Base-by-base conservation (phyloP, 805 yeast species). In the Komagataella phaffii region DNA sequence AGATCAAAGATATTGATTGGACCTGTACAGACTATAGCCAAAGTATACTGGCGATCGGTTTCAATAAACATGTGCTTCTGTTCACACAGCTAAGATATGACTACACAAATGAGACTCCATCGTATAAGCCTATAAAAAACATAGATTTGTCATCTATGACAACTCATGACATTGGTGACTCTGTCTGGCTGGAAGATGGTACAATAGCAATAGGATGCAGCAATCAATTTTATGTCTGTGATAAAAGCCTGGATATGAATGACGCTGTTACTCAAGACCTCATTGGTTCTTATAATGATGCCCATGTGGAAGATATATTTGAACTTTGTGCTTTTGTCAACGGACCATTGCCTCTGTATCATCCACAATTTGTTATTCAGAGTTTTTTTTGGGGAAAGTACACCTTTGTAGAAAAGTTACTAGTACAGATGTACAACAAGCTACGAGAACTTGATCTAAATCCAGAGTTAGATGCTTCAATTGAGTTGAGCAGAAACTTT, bases 341-440 rank as follows among this genome's bases (percentile, higher is more conserved):
- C 66, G 97, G 97, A 36, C 93, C 95, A 0, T 64, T 91, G 14
- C 96, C 97, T 0, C 67, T 88, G 0, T 90, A 87, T 58, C 97
- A 91, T 60, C 98, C 98, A 0, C 96, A 89, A 63, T 75, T 88
- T 51, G 64, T 90, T 49, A 81, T 88, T 47, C 96, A 90, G 63
- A 69, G 82, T 3, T 63, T 90, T 17, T 81, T 84, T 58, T 75
- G 79, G 56, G 83, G 81, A 24, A 80, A 83, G 55, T 56, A 76
- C 12, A 66, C 68, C 8, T 60, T 79, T 2, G 90, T 80, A 1
- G 74, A 79, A 54, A 74, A 72, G 44, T 71, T 90, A 1, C 59
- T 91, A 17, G 66, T 76, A 10, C 65, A 71, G 19, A 65, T 90
- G 44, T 77, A 80, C 53, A 62, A 74, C 12, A 68, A 62, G 45